Base-by-base conservation (phyloP, 2,329 filamentous ascomycete species). In the Aureobasidium sp. region DNA sequence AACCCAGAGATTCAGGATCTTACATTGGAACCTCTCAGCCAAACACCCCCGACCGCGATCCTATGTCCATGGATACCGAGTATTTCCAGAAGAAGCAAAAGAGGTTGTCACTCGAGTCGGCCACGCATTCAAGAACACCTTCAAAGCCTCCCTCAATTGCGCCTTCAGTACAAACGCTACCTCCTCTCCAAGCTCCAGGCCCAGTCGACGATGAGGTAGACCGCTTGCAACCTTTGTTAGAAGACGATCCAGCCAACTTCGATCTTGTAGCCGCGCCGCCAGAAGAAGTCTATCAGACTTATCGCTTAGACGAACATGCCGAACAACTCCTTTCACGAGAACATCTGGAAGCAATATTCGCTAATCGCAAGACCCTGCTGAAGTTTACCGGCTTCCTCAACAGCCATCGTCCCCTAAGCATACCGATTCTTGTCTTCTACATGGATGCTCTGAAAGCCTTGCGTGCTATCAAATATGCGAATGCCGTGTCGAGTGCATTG, bases 401-500 rank as follows among this genome's bases (percentile, higher is more conserved):
- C 62, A 72, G 77, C 5, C 77, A 81, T 48, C 79, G 86, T 48
- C 83, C 86, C 5, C 75, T 80, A 25, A 89, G 87, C 0, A 77
- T 89, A 2, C 82, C 86, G 0, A 74, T 88, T 8, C 74, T 91
- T 15, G 82, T 86, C 30, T 89, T 90, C 75, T 90, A 90, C 65
- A 78, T 91, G 2, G 86, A 90, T 66, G 82, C 86, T 0, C 72
- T 85, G 62, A 92, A 91, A 69, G 87, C 88, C 0, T 72, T 90
- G 13, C 83, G 84, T 66, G 87, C 88, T 1, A 85, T 91, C 62
- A 79, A 81, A 37, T 91, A 91, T 67, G 82, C 86, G 25, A 90
- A 91, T 70, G 83, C 86, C 0, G 79, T 91, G 39, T 80, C 85
- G 1, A 81, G 83, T 63, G 80, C 84, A 2, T 76, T 89, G 9